Conservation (phyloP, 2,329 filamentous ascomycete genomes). For the Neopestalotiopsis sp. region DNA sequence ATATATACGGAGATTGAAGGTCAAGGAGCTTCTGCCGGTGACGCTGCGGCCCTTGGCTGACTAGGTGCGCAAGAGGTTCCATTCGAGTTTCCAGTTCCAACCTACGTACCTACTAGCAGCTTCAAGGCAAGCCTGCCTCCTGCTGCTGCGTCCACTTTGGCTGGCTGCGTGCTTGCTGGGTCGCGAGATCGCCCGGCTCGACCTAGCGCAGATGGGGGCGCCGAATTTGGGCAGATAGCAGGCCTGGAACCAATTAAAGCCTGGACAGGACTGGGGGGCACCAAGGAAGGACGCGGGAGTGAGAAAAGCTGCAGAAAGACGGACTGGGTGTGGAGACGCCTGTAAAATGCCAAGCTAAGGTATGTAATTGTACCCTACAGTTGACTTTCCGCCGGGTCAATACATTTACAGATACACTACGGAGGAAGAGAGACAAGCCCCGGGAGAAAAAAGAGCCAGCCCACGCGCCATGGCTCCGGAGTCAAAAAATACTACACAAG, state of each 20-base stretch:
- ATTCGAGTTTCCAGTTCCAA: not conserved
- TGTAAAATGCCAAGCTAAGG: not conserved
- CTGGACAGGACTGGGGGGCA: not conserved
- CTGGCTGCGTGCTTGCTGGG: not conserved
- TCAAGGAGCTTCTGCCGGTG: slow-evolving; percentile 1
- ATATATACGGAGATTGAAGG: slow-evolving; percentile 8
- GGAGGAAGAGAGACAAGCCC: not conserved
- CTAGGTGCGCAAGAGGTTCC: not conserved
- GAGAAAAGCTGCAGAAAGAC: not conserved
- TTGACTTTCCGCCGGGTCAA: no score
- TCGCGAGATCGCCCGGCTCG: slow-evolving; percentile 15
- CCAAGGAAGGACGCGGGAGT: slow-evolving; percentile 10
- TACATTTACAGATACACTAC: no score
- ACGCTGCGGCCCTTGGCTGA: not conserved
- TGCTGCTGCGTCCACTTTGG: not conserved
- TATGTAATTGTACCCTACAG: not conserved
- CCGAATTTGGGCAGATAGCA: slow-evolving; percentile 20
- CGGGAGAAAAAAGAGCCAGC: not conserved
- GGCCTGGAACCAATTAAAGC: slow-evolving; percentile 18
- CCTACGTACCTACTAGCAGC: no score
- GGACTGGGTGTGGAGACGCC: not conserved
- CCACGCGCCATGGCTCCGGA: not conserved
- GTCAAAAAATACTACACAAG: not conserved
- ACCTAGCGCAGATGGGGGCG: slow-evolving; percentile 10
- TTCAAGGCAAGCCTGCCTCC: not conserved